Conservation (phyloP, 2,329 filamentous ascomycete genomes). For the Nemania diffusa region DNA sequence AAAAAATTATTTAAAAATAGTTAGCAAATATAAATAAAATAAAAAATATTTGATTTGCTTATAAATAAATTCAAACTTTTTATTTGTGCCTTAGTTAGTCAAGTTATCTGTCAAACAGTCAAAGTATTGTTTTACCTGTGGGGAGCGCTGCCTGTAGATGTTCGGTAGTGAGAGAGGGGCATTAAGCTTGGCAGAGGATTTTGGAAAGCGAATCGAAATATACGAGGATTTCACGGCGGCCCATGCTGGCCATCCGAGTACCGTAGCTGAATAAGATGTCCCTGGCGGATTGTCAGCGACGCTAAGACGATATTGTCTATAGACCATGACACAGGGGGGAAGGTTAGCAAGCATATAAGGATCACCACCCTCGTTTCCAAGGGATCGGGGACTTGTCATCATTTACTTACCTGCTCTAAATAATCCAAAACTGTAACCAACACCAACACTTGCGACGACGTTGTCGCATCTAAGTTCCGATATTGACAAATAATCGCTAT, state of each 20-base stretch:
- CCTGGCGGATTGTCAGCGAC: background rate
- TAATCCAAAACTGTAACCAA: background rate
- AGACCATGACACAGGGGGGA: background rate
- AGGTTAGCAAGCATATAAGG: background rate
- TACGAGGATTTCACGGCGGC: background rate
- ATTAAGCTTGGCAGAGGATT: background rate
- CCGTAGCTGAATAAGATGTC: background rate
- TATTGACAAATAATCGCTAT: background rate
- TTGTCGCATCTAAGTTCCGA: background rate
- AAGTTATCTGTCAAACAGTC: too few species aligned
- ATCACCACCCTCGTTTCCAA: background rate
- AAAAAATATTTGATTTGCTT: too few species aligned
- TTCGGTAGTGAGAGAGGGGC: background rate
- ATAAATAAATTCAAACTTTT: too few species aligned
- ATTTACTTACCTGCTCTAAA: background rate
- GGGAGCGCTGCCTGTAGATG: too few species aligned
- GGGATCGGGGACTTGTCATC: background rate
- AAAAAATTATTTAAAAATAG: too few species aligned
- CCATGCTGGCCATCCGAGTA: background rate
- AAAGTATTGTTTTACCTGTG: too few species aligned
- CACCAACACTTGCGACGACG: background rate
- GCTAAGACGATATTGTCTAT: background rate
- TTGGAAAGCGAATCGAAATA: background rate
- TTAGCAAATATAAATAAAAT: too few species aligned
- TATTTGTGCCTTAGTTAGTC: too few species aligned